These are phyloP conservation scores for Pythium chondricola DNA, from an alignment of 352 stramenopile species.

Conservation along the genomic window DNA sequence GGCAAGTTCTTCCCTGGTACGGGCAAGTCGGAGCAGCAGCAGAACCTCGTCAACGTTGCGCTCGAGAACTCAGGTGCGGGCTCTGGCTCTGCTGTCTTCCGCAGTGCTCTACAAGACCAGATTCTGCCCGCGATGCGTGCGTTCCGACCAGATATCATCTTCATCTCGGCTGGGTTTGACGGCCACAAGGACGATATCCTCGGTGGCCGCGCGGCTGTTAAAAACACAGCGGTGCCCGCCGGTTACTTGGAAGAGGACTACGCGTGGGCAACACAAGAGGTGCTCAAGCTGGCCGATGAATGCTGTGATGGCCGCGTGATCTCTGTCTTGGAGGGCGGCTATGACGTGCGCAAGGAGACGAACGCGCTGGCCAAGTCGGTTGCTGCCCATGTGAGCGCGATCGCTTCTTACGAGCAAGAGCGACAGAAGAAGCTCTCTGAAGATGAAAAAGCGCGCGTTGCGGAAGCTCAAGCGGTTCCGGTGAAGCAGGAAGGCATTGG, in stretches of 20 bases:
- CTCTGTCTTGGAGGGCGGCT: constrained; percentile 84
- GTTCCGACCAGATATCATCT: constrained; percentile 80
- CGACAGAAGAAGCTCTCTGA: constrained; percentile 1
- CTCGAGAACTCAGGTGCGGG: constrained; percentile 63
- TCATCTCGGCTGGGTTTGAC: constrained; percentile 87
- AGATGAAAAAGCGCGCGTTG: constrained; percentile 7
- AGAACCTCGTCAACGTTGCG: constrained; percentile 73
- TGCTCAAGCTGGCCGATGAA: constrained; percentile 66
- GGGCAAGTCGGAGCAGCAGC: constrained; percentile 46
- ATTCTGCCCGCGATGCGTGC: constrained; percentile 70
- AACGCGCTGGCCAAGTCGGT: constrained; percentile 81
- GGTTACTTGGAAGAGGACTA: constrained; percentile 83
- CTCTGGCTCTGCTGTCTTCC: constrained; percentile 64
- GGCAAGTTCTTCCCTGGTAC: constrained; percentile 78
- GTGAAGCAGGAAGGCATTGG: constrained; percentile 26
- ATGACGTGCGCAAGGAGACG: constrained; percentile 74
- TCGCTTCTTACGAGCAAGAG: constrained; percentile 54
- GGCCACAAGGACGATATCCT: constrained; percentile 82
- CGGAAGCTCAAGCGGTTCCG: constrained; percentile 11
- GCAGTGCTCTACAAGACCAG: constrained; percentile 40
- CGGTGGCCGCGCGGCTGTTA: constrained; percentile 68
- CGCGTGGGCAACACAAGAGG: constrained; percentile 70
- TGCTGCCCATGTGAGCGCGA: constrained; percentile 65
- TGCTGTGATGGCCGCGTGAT: constrained; percentile 77
- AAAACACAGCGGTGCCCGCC: constrained; percentile 66